phyloP scores from a whole-genome alignment of 208 protist species.

The Phytomonas sp. region DNA sequence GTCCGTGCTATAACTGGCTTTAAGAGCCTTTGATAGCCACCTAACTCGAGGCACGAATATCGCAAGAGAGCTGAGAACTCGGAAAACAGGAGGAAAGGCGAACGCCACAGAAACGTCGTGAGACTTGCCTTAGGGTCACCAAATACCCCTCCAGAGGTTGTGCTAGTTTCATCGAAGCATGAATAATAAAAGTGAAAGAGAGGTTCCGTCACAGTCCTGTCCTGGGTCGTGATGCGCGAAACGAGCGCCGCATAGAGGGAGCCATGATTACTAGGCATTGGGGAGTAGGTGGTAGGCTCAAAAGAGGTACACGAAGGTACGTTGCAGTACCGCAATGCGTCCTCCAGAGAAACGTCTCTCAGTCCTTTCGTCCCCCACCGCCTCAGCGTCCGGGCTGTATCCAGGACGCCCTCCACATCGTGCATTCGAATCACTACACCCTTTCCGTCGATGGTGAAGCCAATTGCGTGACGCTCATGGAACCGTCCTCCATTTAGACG shows the following conservation, averaged over 20 bases:
- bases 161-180: neutral
- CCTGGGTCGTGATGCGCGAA: neutral
- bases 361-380: neutral
- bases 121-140: neutral
- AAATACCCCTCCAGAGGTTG: neutral
- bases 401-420: slow-evolving; percentile 41
- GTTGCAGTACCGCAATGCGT: neutral
- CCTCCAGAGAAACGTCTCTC: neutral
- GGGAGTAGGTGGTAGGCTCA: neutral
- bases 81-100: slow-evolving; percentile 9
- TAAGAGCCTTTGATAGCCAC: neutral
- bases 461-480: slow-evolving; percentile 47
- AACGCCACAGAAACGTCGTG: slow-evolving; percentile 3
- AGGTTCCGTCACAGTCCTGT: neutral
- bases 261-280: neutral
- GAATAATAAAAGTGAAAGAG: neutral
- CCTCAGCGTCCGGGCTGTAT: slow-evolving; percentile 7
- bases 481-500: slow-evolving; percentile 25
- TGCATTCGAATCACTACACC: slow-evolving; percentile 34
- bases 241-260: neutral
- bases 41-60: neutral
- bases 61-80: slow-evolving; percentile 1
- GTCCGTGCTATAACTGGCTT: neutral
- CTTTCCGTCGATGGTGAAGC: slow-evolving; percentile 61
- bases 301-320: slow-evolving; percentile 6